A percentile compares a stretch with the other conserved stretches of the same genome.
Conservation (phyloP, 2,329 filamentous ascomycete species). For the Calonectria montana region DNA sequence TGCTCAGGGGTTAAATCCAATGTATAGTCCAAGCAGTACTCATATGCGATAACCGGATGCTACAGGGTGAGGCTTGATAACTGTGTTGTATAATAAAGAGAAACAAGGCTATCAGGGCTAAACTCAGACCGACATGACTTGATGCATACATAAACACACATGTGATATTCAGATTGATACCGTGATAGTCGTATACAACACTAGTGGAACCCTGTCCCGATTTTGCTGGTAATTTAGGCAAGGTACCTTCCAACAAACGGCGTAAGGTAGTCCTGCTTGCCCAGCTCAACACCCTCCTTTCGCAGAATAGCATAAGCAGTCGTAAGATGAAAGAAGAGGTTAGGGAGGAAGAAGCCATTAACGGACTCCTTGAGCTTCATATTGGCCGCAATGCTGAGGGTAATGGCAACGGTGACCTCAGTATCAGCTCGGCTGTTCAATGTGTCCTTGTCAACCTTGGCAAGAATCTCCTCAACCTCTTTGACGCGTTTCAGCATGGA, state of each 20-base stretch:
- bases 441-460: conserved; percentile 46
- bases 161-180: too few species aligned
- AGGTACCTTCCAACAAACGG: conserved; percentile 46
- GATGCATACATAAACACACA: too few species aligned
- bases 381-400: conserved; percentile 39
- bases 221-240: too few species aligned
- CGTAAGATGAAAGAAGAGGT: conserved; percentile 72
- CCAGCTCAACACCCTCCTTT: conserved; percentile 68
- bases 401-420: conserved; percentile 45
- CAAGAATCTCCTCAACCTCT: conserved; percentile 43
- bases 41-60: too few species aligned
- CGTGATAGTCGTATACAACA: too few species aligned
- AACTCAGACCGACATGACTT: too few species aligned
- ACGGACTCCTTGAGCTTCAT: conserved; percentile 55
- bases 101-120: too few species aligned
- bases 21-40: too few species aligned
- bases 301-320: conserved; percentile 71
- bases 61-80: too few species aligned
- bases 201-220: too few species aligned
- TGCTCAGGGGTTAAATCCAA: too few species aligned
- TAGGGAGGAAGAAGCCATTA: conserved; percentile 62
- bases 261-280: conserved; percentile 67
- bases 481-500: conserved; percentile 50
- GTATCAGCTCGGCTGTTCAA: conserved; percentile 46
- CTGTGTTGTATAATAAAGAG: too few species aligned